Percentiles rank a stretch among this genome's conserved stretches.
These are phyloP conservation scores for Metschnikowia sp. DNA, from an alignment of 805 yeast species.

Conservation along the genomic window DNA sequence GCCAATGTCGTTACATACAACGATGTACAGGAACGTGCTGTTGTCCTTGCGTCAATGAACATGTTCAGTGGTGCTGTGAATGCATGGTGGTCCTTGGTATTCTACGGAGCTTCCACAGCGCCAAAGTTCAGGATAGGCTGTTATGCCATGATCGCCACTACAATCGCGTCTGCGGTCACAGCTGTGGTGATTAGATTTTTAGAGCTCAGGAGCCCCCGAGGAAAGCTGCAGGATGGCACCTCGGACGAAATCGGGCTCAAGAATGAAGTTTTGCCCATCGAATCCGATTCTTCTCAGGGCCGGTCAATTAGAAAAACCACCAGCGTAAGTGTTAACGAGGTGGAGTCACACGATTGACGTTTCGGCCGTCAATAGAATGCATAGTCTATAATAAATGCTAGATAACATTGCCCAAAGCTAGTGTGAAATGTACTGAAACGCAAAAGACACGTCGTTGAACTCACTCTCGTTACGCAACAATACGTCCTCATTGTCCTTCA, in stretches of 20 bases:
- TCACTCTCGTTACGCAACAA: slow-evolving; percentile 71
- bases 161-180: slow-evolving; percentile 38
- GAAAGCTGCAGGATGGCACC: too few species aligned
- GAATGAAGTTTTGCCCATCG: too few species aligned
- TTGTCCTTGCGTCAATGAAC: slow-evolving; percentile 63
- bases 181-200: slow-evolving; percentile 41
- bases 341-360: background rate
- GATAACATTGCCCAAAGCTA: slow-evolving; percentile 10
- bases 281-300: too few species aligned
- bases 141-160: slow-evolving; percentile 55
- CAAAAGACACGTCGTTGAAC: slow-evolving; percentile 71
- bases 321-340: background rate
- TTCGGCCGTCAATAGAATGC: background rate
- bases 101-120: slow-evolving; percentile 49
- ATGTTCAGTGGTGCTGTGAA: slow-evolving; percentile 61
- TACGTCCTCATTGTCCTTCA: slow-evolving; percentile 69
- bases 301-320: background rate
- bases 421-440: slow-evolving; percentile 92
- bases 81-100: slow-evolving; percentile 61
- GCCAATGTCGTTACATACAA: slow-evolving; percentile 56
- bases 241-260: too few species aligned
- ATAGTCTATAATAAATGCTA: too few species aligned
- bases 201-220: slow-evolving; percentile 21
- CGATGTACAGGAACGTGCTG: slow-evolving; percentile 61
- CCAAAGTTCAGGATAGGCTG: slow-evolving; percentile 53